phyloP scores from a whole-genome alignment of 1,139 yeast species.

The Geotrichum aggregatum region DNA sequence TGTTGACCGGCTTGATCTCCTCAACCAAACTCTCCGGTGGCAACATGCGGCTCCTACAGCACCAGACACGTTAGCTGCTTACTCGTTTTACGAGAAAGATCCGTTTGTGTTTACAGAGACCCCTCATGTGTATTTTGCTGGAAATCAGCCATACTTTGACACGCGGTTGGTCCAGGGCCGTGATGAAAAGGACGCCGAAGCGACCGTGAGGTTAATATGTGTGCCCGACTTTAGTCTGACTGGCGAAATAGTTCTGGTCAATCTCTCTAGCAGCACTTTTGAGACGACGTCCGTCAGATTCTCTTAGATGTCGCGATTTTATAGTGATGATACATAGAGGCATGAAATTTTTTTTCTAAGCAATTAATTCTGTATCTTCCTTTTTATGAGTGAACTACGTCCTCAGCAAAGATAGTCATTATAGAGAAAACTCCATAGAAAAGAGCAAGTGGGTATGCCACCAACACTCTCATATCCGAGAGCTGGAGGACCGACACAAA shows the following conservation, averaged over 20 bases:
- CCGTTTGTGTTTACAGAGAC: slow-evolving; percentile 74
- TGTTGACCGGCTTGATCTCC: slow-evolving; percentile 47
- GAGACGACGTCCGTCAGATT: slow-evolving; percentile 15
- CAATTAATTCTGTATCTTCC: too few relatives aligned
- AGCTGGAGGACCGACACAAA: slow-evolving; percentile 81
- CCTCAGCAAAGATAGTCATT: slow-evolving; percentile 86
- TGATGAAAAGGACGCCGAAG: slow-evolving; percentile 33
- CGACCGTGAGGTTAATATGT: slow-evolving; percentile 51
- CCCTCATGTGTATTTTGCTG: slow-evolving; percentile 84
- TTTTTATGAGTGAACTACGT: too few relatives aligned
- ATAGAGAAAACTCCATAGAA: slow-evolving; percentile 93
- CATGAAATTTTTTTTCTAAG: background rate
- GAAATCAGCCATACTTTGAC: slow-evolving; percentile 67
- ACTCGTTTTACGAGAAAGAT: slow-evolving; percentile 75
- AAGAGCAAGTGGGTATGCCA: slow-evolving; percentile 90
- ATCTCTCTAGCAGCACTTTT: slow-evolving; percentile 42
- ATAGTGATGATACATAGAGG: background rate
- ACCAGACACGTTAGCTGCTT: slow-evolving; percentile 87
- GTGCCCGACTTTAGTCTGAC: slow-evolving; percentile 67
- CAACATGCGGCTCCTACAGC: slow-evolving; percentile 90
- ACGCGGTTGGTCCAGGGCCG: slow-evolving; percentile 40
- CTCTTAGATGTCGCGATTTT: background rate
- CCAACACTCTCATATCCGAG: slow-evolving; percentile 79
- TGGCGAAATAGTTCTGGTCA: slow-evolving; percentile 65
- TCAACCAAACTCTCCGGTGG: slow-evolving; percentile 74